phyloP scores from a whole-genome alignment of 1,284 basidiomycete genomes.

The Trametes pubescens region DNA sequence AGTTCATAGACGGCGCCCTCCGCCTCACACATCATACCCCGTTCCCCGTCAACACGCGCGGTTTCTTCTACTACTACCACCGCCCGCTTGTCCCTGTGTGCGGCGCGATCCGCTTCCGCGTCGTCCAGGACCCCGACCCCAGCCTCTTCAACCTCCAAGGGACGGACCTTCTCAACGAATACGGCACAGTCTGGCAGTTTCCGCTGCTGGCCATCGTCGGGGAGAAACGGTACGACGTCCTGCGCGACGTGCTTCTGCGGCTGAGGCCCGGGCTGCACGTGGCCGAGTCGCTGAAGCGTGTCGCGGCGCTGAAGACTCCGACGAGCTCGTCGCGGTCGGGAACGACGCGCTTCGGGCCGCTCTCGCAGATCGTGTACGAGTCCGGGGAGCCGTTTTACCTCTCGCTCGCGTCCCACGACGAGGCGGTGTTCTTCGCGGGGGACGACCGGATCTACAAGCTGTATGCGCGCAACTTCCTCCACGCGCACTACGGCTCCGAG shows the following conservation, averaged over 20 bases:
- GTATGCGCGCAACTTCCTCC: too few species aligned
- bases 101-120: conserved; percentile 6
- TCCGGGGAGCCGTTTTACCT: neutral
- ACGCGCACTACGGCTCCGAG: too few species aligned
- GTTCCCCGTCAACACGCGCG: conserved; percentile 2
- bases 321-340: too few species aligned
- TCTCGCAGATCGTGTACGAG: neutral
- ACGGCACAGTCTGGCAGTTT: neutral
- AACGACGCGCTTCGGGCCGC: too few species aligned
- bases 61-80: neutral
- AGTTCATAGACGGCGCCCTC: conserved; percentile 8
- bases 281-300: neutral
- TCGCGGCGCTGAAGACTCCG: too few species aligned
- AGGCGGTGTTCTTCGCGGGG: too few species aligned
- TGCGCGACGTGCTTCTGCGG: conserved; percentile 4
- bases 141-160: too few species aligned
- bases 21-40: neutral
- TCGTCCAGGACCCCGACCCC: neutral
- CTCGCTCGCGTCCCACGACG: too few species aligned
- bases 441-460: too few species aligned
- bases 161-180: neutral
- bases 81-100: neutral
- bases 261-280: neutral
- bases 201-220: neutral
- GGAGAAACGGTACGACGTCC: neutral